phyloP scores from a whole-genome alignment of 1,284 basidiomycete species.

The Phenoliferia sp. region DNA sequence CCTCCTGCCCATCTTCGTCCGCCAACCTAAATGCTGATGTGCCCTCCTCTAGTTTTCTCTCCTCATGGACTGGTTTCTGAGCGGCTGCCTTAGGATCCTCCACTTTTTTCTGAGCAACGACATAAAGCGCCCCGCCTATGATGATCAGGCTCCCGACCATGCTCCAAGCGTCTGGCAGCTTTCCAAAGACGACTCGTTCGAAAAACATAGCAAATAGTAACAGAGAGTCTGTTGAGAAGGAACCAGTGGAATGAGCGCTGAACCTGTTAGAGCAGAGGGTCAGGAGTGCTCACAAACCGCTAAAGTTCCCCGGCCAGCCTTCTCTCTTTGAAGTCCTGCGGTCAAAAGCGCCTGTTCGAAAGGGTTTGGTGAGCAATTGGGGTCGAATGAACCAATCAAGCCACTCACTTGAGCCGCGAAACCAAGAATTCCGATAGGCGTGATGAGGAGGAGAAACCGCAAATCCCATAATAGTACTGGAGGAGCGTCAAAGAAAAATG shows the following conservation, averaged over 20 bases:
- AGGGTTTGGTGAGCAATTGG: not conserved
- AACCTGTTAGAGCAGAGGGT: not conserved
- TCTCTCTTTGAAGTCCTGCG: conserved; percentile 25
- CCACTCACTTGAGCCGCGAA: conserved; percentile 29
- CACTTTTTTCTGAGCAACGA: conserved; percentile 27
- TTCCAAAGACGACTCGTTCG: conserved; percentile 32
- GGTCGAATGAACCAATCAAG: no score
- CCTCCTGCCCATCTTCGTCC: not conserved
- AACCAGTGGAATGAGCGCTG: not conserved
- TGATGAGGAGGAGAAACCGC: conserved; percentile 28
- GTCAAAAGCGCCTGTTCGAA: conserved; percentile 24
- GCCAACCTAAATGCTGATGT: not conserved
- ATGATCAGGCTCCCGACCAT: conserved; percentile 34
- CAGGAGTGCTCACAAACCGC: conserved; percentile 20
- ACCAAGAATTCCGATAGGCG: conserved; percentile 33
- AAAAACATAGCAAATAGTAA: conserved; percentile 31
- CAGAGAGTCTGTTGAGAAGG: conserved; percentile 11
- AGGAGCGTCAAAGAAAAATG: conserved; percentile 26
- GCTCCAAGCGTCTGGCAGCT: conserved; percentile 30
- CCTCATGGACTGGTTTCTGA: not conserved
- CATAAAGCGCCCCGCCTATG: conserved; percentile 30
- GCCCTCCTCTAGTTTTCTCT: not conserved
- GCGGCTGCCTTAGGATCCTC: not conserved
- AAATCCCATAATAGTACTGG: conserved; percentile 27
- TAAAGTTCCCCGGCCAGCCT: conserved; percentile 25